Percentiles rank a stretch among this genome's conserved stretches.
phyloP scores from a whole-genome alignment of 176 grass and related monocot species.

The bread wheat (Triticum aestivum) region IWGSC_CS_RefSeq_v2.1 NC_057803.1:74138970-74139469 shows the following conservation, averaged over 20 bases:
- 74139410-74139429: conserved; percentile 91
- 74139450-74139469: conserved; percentile 94
- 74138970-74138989: too few species aligned
- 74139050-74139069: not conserved
- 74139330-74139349: not conserved
- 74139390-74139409: conserved; percentile 83
- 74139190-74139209: not conserved
- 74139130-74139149: conserved; percentile 4
- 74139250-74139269: not conserved
- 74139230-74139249: not conserved
- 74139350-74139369: conserved; percentile 1
- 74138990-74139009: not conserved
- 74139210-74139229: not conserved
- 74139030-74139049: not conserved
- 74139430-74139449: conserved; percentile 95
- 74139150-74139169: not conserved
- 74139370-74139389: not conserved
- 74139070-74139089: not conserved
- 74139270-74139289: not conserved
- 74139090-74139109: not conserved
- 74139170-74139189: not conserved
- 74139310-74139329: not conserved
- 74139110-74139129: not conserved
- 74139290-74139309: not conserved
- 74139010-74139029: not conserved